Base-by-base conservation (phyloP, 805 yeast species). In the Wickerhamomyces strasburgensis region DNA sequence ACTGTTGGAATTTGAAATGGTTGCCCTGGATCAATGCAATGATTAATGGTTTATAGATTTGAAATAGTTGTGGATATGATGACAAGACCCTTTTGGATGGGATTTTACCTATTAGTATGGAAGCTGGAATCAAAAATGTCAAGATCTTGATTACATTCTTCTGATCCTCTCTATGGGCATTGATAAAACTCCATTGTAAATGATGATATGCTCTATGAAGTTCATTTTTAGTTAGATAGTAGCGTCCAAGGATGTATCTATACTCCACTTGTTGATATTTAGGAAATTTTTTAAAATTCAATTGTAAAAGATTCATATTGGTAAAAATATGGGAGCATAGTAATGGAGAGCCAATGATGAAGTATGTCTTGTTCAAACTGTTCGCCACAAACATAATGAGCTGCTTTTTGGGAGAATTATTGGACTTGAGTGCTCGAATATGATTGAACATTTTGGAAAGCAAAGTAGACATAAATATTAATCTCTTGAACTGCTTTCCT, bases 321-420 rank as follows among this genome's bases (percentile, higher is more conserved):
- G 80, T 68, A 49, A 77, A 76, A 27, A 78, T 75, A 47, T 78
- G 77, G 25, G 76, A 68, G 56, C 84, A 78, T 14, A 76, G 57
- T 46, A 76, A 61, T 5, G 83, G 81, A 21, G 72, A 74, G 21
- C 65, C 70, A 16, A 78, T 67, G 27, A 56, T 60, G 51, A 74
- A 73, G 52, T 78, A 78, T 0, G 73, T 58, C 43, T 59, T 62
- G 52, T 81, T 77, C 30, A 78, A 51, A 27, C 65, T 61, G 19
- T 66, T 64, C 10, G 78, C 75, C 9, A 77, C 54, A 40, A 65
- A 68, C 28, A 78, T 49, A 17, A 78, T 62, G 9, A 77, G 56
- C 5, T 66, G 54, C 33, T 68, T 73, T 42, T 75, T 75, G 8
- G 61, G 58, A 24, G 61, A 56, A 6, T 45, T 41, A 11, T 26